Conservation (phyloP, 768 basidiomycete genomes). For the Coprinopsis cinerea region DNA sequence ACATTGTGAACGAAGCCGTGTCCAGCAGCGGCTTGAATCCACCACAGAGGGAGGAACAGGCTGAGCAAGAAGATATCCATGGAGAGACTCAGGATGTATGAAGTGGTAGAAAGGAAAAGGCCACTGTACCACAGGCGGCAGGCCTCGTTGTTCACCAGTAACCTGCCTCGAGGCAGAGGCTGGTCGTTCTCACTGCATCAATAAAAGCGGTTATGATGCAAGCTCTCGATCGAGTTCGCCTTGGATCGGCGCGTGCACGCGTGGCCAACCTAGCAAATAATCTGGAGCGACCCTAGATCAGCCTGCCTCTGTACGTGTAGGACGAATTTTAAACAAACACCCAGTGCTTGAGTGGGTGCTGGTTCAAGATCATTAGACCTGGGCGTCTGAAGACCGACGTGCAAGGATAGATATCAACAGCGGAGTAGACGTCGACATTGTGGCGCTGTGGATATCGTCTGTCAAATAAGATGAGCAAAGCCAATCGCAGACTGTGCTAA, state of each 20-base stretch:
- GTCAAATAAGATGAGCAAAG: background rate
- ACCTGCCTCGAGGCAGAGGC: conserved; percentile 1
- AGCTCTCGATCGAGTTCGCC: background rate
- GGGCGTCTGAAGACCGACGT: too few species aligned
- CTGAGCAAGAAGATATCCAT: conserved; percentile 9
- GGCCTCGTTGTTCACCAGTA: background rate
- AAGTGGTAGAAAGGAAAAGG: background rate
- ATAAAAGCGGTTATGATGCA: too few species aligned
- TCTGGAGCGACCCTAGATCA: too few species aligned
- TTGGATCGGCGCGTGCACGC: background rate
- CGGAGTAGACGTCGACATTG: background rate
- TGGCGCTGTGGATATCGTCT: background rate
- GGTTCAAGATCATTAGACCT: too few species aligned
- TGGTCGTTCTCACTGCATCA: background rate
- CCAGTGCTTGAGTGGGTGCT: too few species aligned
- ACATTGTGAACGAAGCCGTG: conserved; percentile 34
- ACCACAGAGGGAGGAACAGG: conserved; percentile 16
- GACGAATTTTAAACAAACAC: too few species aligned
- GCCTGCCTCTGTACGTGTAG: too few species aligned
- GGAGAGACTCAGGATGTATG: background rate
- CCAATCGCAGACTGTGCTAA: background rate
- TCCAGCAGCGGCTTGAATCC: conserved; percentile 15
- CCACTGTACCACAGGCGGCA: background rate
- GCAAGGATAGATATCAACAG: too few species aligned
- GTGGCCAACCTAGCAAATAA: too few species aligned